Conservation (phyloP, 2,329 filamentous ascomycete species). For the Pestalotiopsis fici region DNA sequence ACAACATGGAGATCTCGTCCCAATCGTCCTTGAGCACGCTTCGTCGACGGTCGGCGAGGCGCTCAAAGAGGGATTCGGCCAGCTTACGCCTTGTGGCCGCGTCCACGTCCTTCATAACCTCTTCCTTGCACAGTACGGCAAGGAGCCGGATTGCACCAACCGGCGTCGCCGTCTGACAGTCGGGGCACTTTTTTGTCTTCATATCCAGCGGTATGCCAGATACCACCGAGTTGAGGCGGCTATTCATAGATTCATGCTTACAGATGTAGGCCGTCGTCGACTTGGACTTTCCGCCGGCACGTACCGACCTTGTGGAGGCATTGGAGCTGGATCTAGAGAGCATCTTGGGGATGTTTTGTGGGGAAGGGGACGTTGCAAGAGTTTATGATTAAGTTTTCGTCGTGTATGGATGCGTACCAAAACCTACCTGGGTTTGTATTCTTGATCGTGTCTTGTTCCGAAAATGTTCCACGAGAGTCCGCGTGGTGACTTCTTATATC, state of each 20-base stretch:
- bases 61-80: slow-evolving; percentile 2
- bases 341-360: background rate
- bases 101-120: background rate
- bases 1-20: background rate
- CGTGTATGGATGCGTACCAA: background rate
- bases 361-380: background rate
- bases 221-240: background rate
- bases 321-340: background rate
- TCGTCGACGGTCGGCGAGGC: background rate
- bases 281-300: background rate
- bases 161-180: slow-evolving; percentile 7
- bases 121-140: background rate
- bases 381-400: background rate
- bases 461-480: background rate
- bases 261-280: background rate
- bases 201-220: background rate
- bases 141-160: background rate
- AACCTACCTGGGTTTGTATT: background rate
- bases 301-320: background rate
- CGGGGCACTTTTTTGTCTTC: slow-evolving; percentile 11
- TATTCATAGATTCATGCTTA: background rate
- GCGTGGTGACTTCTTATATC: background rate
- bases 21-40: background rate
- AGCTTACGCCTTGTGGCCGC: background rate
- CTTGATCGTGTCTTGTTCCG: background rate